phyloP scores from a whole-genome alignment of 441 rosid genomes.

The Erysimum pusillum region DNA sequence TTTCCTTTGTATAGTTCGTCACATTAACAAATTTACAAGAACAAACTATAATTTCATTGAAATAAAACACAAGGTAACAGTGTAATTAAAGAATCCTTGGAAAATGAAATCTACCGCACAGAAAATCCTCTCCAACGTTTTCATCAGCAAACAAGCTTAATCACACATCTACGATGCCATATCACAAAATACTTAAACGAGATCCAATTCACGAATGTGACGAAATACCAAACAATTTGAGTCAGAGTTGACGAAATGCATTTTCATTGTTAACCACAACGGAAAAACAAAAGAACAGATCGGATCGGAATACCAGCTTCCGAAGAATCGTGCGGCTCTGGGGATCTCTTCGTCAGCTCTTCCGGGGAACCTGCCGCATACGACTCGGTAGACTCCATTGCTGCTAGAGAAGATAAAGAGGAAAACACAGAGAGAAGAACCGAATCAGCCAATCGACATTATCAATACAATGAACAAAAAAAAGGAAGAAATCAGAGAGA shows the following conservation, averaged over 20 bases:
- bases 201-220: slow-evolving; percentile 34
- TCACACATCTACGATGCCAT: slow-evolving; percentile 7
- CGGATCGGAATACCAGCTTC: slow-evolving; percentile 80
- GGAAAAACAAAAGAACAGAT: slow-evolving; percentile 48
- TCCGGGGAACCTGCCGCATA: slow-evolving; percentile 87
- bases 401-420: slow-evolving; percentile 12
- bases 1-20: background rate
- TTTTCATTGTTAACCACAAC: background rate
- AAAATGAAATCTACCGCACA: slow-evolving; percentile 2
- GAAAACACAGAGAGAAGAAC: background rate
- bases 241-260: slow-evolving; percentile 25
- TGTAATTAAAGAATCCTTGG: slow-evolving; percentile 3
- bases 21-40: background rate
- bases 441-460: slow-evolving; percentile 39
- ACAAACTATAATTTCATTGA: background rate
- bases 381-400: slow-evolving; percentile 94
- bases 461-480: slow-evolving; percentile 31
- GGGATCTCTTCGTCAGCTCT: slow-evolving; percentile 69
- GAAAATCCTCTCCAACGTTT: background rate
- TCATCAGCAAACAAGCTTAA: slow-evolving; percentile 6
- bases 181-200: slow-evolving; percentile 10
- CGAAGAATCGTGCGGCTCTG: slow-evolving; percentile 73
- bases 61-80: background rate
- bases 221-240: slow-evolving; percentile 6
- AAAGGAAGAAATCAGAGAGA: background rate